Evolutionary conservation across 1,284 basidiomycete genomes (phyloP).

Genomic region (Laetiporus sulphureus): DNA sequence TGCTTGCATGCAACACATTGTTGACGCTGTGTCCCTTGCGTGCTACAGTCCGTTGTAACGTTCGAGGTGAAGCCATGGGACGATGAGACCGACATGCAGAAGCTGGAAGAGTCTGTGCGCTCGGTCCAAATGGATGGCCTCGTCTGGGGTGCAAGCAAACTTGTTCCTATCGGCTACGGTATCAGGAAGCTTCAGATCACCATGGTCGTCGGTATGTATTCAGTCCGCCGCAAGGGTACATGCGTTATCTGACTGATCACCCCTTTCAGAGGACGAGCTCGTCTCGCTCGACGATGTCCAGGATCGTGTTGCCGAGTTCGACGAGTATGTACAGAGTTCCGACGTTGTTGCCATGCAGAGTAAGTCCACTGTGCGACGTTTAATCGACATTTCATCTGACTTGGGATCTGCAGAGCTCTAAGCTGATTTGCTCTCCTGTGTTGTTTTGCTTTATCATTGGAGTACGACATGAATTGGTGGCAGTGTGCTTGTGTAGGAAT

Average conservation of each 20-base stretch:
- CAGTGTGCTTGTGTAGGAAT: no score
- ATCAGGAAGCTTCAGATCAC: slow-evolving; percentile 92
- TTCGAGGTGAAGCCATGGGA: slow-evolving; percentile 99
- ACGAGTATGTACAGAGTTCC: slow-evolving; percentile 94
- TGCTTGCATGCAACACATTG: slow-evolving; percentile 9
- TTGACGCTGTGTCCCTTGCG: slow-evolving; percentile 11
- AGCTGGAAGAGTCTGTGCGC: slow-evolving; percentile 79
- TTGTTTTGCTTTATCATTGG: no score
- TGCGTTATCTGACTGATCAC: not conserved
- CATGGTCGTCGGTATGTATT: slow-evolving; percentile 81
- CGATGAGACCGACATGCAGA: slow-evolving; percentile 96
- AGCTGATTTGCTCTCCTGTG: no score
- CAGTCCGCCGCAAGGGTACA: not conserved
- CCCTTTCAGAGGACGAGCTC: slow-evolving; percentile 83
- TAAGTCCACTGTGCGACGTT: slow-evolving; percentile 30
- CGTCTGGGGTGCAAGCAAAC: slow-evolving; percentile 89
- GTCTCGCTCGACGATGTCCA: slow-evolving; percentile 94
- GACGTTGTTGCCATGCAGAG: slow-evolving; percentile 91
- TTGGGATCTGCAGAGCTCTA: slow-evolving; percentile 11
- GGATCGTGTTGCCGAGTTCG: slow-evolving; percentile 82
- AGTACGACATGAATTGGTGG: no score
- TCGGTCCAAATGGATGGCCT: slow-evolving; percentile 89
- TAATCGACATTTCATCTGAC: not conserved
- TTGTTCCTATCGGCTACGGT: slow-evolving; percentile 93
- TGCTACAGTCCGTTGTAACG: slow-evolving; percentile 81